Conservation (phyloP, 805 yeast genomes). For the Saccharomycopsis fodiens region DNA sequence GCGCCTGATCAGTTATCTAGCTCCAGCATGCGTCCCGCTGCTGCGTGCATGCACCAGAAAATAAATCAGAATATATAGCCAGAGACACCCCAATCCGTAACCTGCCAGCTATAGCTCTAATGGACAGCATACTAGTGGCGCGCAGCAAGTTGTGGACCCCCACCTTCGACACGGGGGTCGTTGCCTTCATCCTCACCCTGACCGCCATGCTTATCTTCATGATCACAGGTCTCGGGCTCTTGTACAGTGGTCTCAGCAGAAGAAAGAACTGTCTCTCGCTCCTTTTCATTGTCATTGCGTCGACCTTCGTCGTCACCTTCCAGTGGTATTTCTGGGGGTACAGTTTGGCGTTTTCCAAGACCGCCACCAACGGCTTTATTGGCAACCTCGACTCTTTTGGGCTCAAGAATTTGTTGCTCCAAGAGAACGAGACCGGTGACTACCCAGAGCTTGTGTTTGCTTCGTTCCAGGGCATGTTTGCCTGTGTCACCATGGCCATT, state of each 20-base stretch:
- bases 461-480: slow-evolving; percentile 82
- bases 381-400: slow-evolving; percentile 85
- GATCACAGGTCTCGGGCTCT: slow-evolving; percentile 92
- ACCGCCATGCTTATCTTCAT: slow-evolving; percentile 36
- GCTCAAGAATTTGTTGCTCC: slow-evolving; percentile 54
- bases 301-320: slow-evolving; percentile 65
- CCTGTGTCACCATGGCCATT: slow-evolving; percentile 88
- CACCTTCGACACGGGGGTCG: slow-evolving; percentile 10
- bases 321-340: slow-evolving; percentile 99
- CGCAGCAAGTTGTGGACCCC: slow-evolving; percentile 11
- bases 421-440: slow-evolving; percentile 26
- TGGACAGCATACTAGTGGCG: too few relatives aligned
- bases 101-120: too few relatives aligned
- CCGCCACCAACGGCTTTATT: slow-evolving; percentile 76
- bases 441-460: slow-evolving; percentile 86
- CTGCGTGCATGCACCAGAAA: not conserved
- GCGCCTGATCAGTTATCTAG: not conserved
- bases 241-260: slow-evolving; percentile 86
- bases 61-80: too few relatives aligned
- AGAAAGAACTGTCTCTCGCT: slow-evolving; percentile 83
- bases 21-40: not conserved
- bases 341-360: slow-evolving; percentile 76
- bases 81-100: too few relatives aligned
- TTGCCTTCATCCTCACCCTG: slow-evolving; percentile 13
- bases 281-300: slow-evolving; percentile 72